These are phyloP conservation scores for Botrytis paeoniae DNA, from an alignment of 2,329 filamentous ascomycete genomes.

Conservation along the genomic window DNA sequence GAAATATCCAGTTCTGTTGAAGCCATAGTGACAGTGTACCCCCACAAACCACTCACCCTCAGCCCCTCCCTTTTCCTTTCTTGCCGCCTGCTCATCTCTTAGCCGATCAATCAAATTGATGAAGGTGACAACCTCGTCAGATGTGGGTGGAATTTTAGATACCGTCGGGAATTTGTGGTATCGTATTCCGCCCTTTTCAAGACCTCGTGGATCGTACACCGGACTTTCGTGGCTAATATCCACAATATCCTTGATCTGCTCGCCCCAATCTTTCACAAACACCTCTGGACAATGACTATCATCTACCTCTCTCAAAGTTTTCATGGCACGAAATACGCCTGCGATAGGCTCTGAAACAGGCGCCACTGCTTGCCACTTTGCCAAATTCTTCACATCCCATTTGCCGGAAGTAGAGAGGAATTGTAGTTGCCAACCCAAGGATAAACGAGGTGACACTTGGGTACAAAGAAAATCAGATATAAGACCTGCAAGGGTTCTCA, in stretches of 20 bases:
- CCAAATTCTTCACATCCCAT: slow-evolving; percentile 96
- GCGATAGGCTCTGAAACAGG: slow-evolving; percentile 79
- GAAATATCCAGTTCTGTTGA: slow-evolving; percentile 91
- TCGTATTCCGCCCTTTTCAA: slow-evolving; percentile 63
- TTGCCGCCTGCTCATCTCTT: slow-evolving; percentile 51
- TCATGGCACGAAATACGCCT: slow-evolving; percentile 81
- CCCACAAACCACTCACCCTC: slow-evolving; percentile 57
- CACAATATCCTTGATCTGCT: slow-evolving; percentile 69
- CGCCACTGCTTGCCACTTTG: slow-evolving; percentile 79
- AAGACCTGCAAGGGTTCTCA: slow-evolving; percentile 73
- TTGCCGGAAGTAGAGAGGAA: slow-evolving; percentile 87
- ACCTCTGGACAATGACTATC: slow-evolving; percentile 71
- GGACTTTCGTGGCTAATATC: slow-evolving; percentile 91
- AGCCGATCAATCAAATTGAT: slow-evolving; percentile 58
- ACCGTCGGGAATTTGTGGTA: slow-evolving; percentile 91
- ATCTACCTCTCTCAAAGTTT: slow-evolving; percentile 88
- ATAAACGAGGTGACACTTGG: slow-evolving; percentile 73
- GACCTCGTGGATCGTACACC: slow-evolving; percentile 75
- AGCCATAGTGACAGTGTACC: slow-evolving; percentile 91
- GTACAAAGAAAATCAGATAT: slow-evolving; percentile 77
- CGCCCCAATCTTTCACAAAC: slow-evolving; percentile 67
- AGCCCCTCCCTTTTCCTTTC: slow-evolving; percentile 43
- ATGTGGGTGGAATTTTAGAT: slow-evolving; percentile 77
- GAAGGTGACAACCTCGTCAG: slow-evolving; percentile 51
- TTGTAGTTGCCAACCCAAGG: slow-evolving; percentile 85